A percentile compares a stretch with the other conserved stretches of the same genome.
Conservation (phyloP, 495 filamentous ascomycete genomes). For the Penicilliopsis zonata region DNA sequence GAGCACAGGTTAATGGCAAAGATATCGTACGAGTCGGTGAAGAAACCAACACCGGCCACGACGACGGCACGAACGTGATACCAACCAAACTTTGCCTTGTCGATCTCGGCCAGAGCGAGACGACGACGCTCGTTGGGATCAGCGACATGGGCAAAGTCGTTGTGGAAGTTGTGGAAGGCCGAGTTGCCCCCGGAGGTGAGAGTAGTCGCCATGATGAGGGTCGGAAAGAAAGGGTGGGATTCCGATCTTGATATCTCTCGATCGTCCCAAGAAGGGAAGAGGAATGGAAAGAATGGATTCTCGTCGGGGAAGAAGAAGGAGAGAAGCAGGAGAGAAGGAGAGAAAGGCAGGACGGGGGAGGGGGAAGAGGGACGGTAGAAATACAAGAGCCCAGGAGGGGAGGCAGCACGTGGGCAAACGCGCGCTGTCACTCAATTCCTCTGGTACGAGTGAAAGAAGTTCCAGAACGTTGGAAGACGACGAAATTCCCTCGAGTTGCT, state of each 20-base stretch:
- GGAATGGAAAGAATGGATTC: not conserved
- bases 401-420: too few species aligned
- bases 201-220: not conserved
- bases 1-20: conserved; percentile 69
- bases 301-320: not conserved
- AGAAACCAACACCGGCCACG: conserved; percentile 78
- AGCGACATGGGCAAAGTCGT: conserved; percentile 41
- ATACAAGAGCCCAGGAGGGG: too few species aligned
- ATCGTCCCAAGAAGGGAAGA: not conserved
- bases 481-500: too few species aligned
- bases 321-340: not conserved
- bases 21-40: conserved; percentile 70
- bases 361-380: conserved; percentile 1
- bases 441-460: too few species aligned
- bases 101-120: conserved; percentile 64
- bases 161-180: conserved; percentile 58
- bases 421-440: too few species aligned
- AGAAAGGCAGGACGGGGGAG: not conserved
- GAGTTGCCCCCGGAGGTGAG: conserved; percentile 47
- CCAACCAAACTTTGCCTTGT: conserved; percentile 71
- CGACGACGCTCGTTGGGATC: conserved; percentile 67
- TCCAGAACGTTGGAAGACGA: too few species aligned
- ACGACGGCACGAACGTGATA: conserved; percentile 64
- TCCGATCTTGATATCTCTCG: not conserved
- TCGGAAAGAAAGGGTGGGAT: not conserved